Evolutionary conservation across 2,329 filamentous ascomycete species (phyloP).

Genomic region (Pleurostoma richardsiae): DNA sequence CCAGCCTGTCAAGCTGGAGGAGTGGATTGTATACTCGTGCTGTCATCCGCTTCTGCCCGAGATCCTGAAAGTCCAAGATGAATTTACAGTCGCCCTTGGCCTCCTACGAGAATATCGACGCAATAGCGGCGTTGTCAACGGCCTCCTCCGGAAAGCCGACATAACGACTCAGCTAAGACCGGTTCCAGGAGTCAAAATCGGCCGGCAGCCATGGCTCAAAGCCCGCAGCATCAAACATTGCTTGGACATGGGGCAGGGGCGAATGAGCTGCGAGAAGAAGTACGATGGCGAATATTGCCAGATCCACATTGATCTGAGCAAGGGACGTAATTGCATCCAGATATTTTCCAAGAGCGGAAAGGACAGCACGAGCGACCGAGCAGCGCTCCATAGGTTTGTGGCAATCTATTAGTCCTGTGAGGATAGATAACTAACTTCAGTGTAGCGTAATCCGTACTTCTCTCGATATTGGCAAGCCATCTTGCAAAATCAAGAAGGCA

Average conservation of each 20-base stretch:
- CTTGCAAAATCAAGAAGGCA: slow-evolving; percentile 53
- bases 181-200: slow-evolving; percentile 56
- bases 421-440: too few species aligned
- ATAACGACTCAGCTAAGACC: slow-evolving; percentile 40
- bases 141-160: slow-evolving; percentile 7
- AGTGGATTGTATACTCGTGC: slow-evolving; percentile 44
- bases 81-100: slow-evolving; percentile 55
- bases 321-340: slow-evolving; percentile 52
- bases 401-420: too few species aligned
- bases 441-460: slow-evolving; percentile 45
- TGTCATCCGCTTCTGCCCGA: slow-evolving; percentile 68
- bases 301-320: slow-evolving; percentile 69
- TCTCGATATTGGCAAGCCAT: slow-evolving; percentile 52
- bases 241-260: slow-evolving; percentile 53
- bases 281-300: slow-evolving; percentile 90
- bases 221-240: slow-evolving; percentile 71
- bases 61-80: slow-evolving; percentile 64
- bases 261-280: slow-evolving; percentile 74
- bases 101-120: slow-evolving; percentile 38
- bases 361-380: slow-evolving; percentile 72
- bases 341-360: slow-evolving; percentile 94
- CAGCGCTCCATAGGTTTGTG: slow-evolving; percentile 49
- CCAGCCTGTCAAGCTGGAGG: slow-evolving; percentile 60
- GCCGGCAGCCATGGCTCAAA: slow-evolving; percentile 59
- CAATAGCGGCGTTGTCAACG: slow-evolving; percentile 17